Evolutionary conservation across 306 rosid genomes (phyloP).

Genomic region (Sindora glabra): DNA sequence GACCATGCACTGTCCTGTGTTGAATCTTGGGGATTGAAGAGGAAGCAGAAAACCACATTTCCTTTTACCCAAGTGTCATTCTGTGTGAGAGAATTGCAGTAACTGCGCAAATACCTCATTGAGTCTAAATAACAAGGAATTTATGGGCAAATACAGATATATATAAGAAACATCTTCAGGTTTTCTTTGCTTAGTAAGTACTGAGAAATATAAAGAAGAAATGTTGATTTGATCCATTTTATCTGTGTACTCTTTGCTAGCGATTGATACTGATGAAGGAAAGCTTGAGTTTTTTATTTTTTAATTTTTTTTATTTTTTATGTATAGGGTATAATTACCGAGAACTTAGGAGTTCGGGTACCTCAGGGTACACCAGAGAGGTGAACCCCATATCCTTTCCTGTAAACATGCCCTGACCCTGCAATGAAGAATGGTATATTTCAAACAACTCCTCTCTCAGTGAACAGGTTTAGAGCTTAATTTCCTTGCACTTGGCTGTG

Average conservation of each 20-base stretch:
- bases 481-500: background rate
- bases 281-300: too few relatives aligned
- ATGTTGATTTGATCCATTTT: background rate
- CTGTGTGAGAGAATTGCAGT: constrained; percentile 17
- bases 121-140: background rate
- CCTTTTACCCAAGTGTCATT: constrained; percentile 21
- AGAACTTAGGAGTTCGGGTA: constrained; percentile 11
- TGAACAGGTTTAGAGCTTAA: background rate
- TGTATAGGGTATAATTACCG: constrained; percentile 18
- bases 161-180: too few relatives aligned
- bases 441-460: background rate
- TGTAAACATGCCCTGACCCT: constrained; percentile 32
- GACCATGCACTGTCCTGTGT: constrained; percentile 5
- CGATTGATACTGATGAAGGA: background rate
- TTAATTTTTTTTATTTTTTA: too few relatives aligned
- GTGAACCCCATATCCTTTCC: constrained; percentile 23
- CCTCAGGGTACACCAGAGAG: constrained; percentile 33
- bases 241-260: background rate
- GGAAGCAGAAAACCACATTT: constrained; percentile 36
- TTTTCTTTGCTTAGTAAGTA: too few relatives aligned
- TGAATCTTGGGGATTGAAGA: background rate
- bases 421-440: background rate
- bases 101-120: constrained; percentile 4
- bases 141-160: background rate
- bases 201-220: background rate